These are phyloP conservation scores for Akebia trifoliata DNA, from an alignment of 164 flowering plant genomes.

Conservation along the genomic window DNA sequence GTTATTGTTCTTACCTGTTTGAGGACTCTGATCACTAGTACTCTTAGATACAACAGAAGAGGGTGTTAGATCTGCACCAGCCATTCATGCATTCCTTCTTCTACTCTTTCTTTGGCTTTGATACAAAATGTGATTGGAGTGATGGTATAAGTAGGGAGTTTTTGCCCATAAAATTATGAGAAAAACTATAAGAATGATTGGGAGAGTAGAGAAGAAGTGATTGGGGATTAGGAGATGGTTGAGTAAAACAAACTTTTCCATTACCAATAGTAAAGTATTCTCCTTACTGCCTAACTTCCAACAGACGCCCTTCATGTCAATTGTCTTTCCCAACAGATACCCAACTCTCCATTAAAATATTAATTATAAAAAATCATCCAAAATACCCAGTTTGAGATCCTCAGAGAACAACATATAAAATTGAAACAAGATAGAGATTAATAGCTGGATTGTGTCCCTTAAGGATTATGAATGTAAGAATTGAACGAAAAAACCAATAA, in stretches of 20 bases:
- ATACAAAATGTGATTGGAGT: constrained; percentile 5
- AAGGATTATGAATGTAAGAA: too few relatives aligned
- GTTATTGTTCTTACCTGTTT: constrained; percentile 21
- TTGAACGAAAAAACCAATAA: too few relatives aligned
- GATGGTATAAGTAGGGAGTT: constrained; percentile 34
- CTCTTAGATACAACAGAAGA: constrained; percentile 25
- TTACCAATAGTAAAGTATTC: constrained; percentile 17
- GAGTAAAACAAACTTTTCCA: constrained; percentile 42
- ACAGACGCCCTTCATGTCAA: constrained; percentile 48
- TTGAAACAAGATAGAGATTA: neutral
- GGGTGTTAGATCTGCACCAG: constrained; percentile 33
- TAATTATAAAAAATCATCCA: neutral
- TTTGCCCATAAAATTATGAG: constrained; percentile 16
- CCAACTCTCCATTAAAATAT: constrained; percentile 12
- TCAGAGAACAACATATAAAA: neutral
- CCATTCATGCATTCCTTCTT: constrained; percentile 33
- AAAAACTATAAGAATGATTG: constrained; percentile 36
- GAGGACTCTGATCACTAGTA: constrained; percentile 20
- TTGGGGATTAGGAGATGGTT: constrained; percentile 54
- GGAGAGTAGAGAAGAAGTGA: constrained; percentile 28
- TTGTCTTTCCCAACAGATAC: constrained; percentile 45
- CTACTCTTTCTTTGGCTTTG: neutral
- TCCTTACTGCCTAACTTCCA: constrained; percentile 44
- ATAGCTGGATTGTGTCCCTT: neutral
- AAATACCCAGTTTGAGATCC: too few relatives aligned